Conservation (phyloP, 495 filamentous ascomycete species). For the Parachaetomium inaequale region DNA sequence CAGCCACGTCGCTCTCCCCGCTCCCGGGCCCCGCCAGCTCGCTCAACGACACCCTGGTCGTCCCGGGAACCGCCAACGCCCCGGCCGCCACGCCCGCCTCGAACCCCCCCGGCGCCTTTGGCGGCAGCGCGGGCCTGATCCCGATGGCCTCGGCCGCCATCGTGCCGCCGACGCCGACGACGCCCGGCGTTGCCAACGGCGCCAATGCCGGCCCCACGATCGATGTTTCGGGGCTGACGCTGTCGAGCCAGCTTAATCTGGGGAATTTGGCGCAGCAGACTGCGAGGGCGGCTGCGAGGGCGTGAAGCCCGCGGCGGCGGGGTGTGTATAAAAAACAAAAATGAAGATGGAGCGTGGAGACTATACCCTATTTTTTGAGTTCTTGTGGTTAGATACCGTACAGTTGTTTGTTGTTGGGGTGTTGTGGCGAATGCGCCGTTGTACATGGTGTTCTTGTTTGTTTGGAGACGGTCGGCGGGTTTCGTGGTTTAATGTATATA, state of each 20-base stretch:
- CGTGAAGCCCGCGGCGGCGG: background rate
- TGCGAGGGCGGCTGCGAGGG: background rate
- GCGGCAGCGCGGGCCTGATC: conserved; percentile 23
- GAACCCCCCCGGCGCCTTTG: conserved; percentile 23
- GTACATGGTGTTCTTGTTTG: background rate
- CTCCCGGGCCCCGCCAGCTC: conserved; percentile 12
- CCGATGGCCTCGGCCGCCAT: conserved; percentile 20
- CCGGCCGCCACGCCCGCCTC: background rate
- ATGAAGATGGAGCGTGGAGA: background rate
- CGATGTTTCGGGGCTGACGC: conserved; percentile 32
- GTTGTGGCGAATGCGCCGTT: background rate
- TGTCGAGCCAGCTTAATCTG: conserved; percentile 34
- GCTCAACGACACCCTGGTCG: conserved; percentile 4
- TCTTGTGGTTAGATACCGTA: conserved; percentile 9
- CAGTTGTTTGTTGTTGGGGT: background rate
- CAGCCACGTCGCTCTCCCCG: background rate
- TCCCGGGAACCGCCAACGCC: background rate
- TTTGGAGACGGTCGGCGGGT: background rate
- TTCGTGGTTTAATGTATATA: conserved; percentile 18
- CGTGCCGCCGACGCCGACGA: background rate
- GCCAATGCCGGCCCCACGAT: conserved; percentile 22
- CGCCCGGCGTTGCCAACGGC: conserved; percentile 27
- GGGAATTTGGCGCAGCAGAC: conserved; percentile 34
- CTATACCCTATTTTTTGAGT: conserved; percentile 13
- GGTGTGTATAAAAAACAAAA: background rate